Percentiles rank a stretch among this genome's conserved stretches.
phyloP scores from a whole-genome alignment of 495 filamentous ascomycete species.

The Penicillium dipodomyicola region DNA sequence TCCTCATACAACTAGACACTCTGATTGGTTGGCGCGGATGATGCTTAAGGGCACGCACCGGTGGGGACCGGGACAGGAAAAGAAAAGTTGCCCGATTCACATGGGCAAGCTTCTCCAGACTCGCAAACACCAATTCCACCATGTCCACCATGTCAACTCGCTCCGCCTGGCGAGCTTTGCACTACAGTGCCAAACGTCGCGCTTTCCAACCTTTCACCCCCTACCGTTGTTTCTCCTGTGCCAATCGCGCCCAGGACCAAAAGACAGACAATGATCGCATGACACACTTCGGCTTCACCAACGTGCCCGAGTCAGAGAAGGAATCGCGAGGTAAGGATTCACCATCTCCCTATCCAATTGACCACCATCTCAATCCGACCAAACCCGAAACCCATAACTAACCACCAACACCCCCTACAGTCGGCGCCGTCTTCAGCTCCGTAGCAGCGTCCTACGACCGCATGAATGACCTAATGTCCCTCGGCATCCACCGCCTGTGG shows the following conservation, averaged over 20 bases:
- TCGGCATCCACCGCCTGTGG: conserved; percentile 95
- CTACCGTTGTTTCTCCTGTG: conserved; percentile 57
- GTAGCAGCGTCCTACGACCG: conserved; percentile 88
- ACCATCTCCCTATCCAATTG: neutral
- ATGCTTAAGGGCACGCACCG: conserved; percentile 9
- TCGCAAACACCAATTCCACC: conserved; percentile 2
- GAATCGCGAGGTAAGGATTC: conserved; percentile 59
- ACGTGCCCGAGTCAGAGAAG: conserved; percentile 80
- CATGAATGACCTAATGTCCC: conserved; percentile 99
- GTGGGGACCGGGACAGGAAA: conserved; percentile 14
- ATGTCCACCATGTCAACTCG: conserved; percentile 28
- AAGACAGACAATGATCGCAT: conserved; percentile 54
- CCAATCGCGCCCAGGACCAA: conserved; percentile 45
- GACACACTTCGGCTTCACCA: conserved; percentile 94
- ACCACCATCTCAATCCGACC: neutral
- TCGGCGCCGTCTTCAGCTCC: conserved; percentile 89
- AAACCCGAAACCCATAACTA: conserved; percentile 12
- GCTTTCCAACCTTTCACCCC: conserved; percentile 28
- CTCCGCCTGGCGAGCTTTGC: conserved; percentile 40
- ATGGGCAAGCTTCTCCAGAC: conserved; percentile 4
- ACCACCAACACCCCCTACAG: conserved; percentile 39
- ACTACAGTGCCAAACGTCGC: conserved; percentile 32
- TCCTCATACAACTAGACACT: neutral
- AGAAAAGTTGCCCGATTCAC: conserved; percentile 24
- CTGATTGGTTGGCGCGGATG: conserved; percentile 18